phyloP scores from a whole-genome alignment of 176 grass and related monocot species.

The Rhynchospora breviuscula region DNA sequence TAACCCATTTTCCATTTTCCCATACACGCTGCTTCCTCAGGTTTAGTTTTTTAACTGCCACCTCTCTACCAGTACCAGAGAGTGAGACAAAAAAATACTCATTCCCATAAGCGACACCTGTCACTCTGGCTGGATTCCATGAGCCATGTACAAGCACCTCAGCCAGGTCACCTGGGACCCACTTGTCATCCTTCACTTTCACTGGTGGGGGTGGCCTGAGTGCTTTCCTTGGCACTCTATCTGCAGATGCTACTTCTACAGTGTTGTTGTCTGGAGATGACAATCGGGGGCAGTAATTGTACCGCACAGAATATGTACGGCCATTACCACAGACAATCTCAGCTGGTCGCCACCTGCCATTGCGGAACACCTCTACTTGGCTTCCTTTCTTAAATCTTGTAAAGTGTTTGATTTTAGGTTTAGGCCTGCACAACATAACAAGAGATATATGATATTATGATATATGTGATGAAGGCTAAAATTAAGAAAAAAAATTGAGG shows the following conservation, averaged over 20 bases:
- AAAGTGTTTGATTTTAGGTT: not conserved
- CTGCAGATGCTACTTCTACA: not conserved
- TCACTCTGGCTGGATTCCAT: conserved; percentile 33
- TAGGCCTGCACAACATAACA: conserved; percentile 6
- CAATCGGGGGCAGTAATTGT: not conserved
- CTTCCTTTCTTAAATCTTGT: conserved; percentile 40
- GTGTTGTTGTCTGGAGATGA: not conserved
- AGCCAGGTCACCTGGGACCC: conserved; percentile 36
- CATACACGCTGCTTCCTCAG: conserved; percentile 5
- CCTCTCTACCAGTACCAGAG: conserved; percentile 20
- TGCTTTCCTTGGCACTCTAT: conserved; percentile 38
- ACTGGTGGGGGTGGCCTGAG: conserved; percentile 45
- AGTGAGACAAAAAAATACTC: conserved; percentile 32
- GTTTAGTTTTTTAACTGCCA: conserved; percentile 22
- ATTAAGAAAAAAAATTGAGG: not conserved
- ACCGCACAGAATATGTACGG: conserved; percentile 51
- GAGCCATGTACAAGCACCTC: conserved; percentile 39
- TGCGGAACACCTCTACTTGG: conserved; percentile 42
- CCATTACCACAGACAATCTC: conserved; percentile 54
- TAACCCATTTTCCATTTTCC: conserved; percentile 34
- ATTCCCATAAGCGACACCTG: conserved; percentile 15
- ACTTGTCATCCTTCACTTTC: conserved; percentile 7
- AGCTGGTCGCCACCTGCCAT: conserved; percentile 48
- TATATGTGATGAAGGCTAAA: not conserved
- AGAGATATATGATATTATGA: not conserved